A percentile compares a stretch with the other conserved stretches of the same genome.
Evolutionary conservation across 2,329 filamentous ascomycete genomes (phyloP).

Genomic region (Claviceps fusiformis): DNA sequence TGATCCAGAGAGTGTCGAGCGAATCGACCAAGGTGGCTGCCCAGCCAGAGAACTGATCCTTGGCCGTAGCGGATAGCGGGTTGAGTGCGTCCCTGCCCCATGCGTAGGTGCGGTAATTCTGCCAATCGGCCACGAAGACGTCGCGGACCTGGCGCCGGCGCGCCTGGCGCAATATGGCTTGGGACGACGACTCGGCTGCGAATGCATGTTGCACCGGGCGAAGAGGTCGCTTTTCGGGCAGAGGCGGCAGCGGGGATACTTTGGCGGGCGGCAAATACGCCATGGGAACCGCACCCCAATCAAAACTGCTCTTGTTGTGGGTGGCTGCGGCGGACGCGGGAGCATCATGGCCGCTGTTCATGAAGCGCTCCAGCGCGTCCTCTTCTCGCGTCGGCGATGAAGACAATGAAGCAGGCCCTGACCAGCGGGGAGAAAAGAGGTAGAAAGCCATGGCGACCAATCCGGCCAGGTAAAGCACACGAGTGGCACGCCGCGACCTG

Average conservation of each 20-base stretch:
- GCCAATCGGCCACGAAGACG: slow-evolving; percentile 13
- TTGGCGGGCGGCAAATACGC: not conserved
- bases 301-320: not conserved
- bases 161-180: not conserved
- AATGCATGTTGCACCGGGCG: not conserved
- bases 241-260: not conserved
- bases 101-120: slow-evolving; percentile 45
- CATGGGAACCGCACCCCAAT: not conserved
- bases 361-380: not conserved
- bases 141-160: not conserved
- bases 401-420: not conserved
- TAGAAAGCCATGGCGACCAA: not conserved
- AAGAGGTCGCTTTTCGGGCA: not conserved
- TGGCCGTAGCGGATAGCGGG: slow-evolving; percentile 37
- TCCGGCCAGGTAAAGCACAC: not conserved
- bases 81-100: slow-evolving; percentile 52
- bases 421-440: not conserved
- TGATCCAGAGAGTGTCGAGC: slow-evolving; percentile 60
- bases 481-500: not conserved
- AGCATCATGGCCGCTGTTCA: not conserved
- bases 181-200: not conserved
- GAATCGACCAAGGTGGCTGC: slow-evolving; percentile 54
- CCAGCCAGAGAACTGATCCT: slow-evolving; percentile 52
- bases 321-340: not conserved
- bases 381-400: not conserved